A percentile compares a stretch with the other conserved stretches of the same genome.
These are phyloP conservation scores for Nepenthes alata DNA, from an alignment of 179 eudicot genomes.

Conservation along the genomic window DNA sequence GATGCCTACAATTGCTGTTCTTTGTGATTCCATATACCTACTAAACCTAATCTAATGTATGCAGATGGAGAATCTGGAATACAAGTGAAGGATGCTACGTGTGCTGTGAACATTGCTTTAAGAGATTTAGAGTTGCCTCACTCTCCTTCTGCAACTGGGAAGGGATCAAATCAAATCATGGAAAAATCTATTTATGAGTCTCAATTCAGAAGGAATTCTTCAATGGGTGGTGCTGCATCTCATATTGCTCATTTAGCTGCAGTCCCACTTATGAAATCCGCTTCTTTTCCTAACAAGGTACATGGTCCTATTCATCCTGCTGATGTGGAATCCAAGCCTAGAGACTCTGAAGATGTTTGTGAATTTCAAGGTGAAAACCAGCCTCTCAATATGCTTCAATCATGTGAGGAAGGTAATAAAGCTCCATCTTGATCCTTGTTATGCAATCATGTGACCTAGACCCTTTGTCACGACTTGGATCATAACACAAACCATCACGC, in stretches of 20 bases:
- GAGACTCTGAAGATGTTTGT: constrained; percentile 14
- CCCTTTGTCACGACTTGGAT: too few relatives aligned
- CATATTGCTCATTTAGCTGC: background rate
- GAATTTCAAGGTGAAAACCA: constrained; percentile 60
- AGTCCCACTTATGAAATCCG: constrained; percentile 9
- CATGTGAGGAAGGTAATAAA: constrained; percentile 41
- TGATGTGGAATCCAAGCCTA: constrained; percentile 10
- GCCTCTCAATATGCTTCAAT: constrained; percentile 24
- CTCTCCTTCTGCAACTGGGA: constrained; percentile 26
- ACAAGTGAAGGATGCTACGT: constrained; percentile 37
- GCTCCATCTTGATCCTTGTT: background rate
- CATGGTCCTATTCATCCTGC: constrained; percentile 9
- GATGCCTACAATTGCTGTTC: background rate
- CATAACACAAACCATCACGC: background rate
- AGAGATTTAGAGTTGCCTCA: constrained; percentile 23
- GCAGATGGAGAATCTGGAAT: constrained; percentile 80
- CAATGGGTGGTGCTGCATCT: background rate
- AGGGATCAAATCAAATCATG: constrained; percentile 27
- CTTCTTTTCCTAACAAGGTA: constrained; percentile 10
- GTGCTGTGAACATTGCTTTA: constrained; percentile 20
- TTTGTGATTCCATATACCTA: background rate
- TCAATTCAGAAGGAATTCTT: constrained; percentile 1
- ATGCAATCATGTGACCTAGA: background rate
- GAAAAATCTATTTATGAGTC: constrained; percentile 16
- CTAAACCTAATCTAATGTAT: constrained; percentile 1